Evolutionary conservation across 2,329 filamentous ascomycete species (phyloP).

Genomic region (Akanthomyces uredinophilus): DNA sequence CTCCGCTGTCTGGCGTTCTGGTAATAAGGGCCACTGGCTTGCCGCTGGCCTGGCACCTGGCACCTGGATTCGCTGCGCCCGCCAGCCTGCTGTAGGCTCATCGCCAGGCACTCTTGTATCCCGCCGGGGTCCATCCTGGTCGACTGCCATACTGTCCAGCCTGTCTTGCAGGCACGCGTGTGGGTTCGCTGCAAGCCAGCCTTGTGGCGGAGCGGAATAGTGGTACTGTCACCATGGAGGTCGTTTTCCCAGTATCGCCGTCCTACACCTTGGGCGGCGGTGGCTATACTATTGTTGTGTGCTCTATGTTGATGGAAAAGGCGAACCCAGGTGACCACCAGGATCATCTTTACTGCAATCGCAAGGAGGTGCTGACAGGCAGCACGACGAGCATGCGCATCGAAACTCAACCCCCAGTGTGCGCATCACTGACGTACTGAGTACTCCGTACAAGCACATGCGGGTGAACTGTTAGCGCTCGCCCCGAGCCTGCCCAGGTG

Average conservation of each 20-base stretch:
- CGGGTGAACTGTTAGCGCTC: neutral
- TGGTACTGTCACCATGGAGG: neutral
- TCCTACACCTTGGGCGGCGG: neutral
- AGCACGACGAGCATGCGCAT: neutral
- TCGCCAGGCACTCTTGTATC: conserved; percentile 11
- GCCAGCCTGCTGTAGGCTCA: neutral
- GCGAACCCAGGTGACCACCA: neutral
- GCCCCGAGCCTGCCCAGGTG: conserved; percentile 7
- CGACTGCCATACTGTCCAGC: neutral
- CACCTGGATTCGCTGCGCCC: neutral
- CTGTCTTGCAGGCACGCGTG: neutral
- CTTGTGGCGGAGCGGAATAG: conserved; percentile 11
- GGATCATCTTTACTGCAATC: neutral
- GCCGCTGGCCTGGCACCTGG: no score
- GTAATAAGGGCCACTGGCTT: neutral
- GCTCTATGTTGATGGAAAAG: neutral
- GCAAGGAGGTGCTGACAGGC: neutral
- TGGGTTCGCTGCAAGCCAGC: conserved; percentile 3
- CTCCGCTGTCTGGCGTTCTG: neutral
- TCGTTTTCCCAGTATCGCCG: neutral
- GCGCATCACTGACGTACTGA: neutral
- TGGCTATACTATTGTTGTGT: neutral
- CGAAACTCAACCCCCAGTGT: neutral
- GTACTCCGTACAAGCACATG: neutral
- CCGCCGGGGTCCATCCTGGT: neutral